phyloP scores from a whole-genome alignment of 306 rosid genomes.

The Hippophae tibetana region DNA sequence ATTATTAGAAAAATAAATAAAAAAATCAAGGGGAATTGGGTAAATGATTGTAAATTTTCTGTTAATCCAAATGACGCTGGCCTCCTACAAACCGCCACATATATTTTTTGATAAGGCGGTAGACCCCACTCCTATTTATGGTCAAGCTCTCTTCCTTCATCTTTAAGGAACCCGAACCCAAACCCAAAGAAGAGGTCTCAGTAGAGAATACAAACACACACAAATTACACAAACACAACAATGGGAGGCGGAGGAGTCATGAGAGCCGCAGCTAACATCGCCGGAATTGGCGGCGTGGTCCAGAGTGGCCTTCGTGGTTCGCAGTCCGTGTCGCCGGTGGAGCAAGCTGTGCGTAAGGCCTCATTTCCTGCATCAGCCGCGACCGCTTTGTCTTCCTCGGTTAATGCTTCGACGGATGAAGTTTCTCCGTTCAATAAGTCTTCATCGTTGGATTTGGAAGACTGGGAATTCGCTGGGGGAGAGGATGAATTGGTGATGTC shows the following conservation, averaged over 20 bases:
- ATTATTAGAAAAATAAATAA: too few species aligned
- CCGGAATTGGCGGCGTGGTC: conserved; percentile 41
- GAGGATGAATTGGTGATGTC: conserved; percentile 34
- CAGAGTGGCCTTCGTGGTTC: conserved; percentile 28
- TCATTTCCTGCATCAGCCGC: conserved; percentile 25
- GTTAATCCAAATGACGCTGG: too few species aligned
- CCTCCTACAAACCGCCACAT: too few species aligned
- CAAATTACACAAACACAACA: background rate
- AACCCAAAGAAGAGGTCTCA: too few species aligned
- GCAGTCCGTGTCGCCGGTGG: conserved; percentile 17
- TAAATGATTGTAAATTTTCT: too few species aligned
- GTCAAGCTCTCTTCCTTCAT: too few species aligned
- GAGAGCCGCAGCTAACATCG: conserved; percentile 54
- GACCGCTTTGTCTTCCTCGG: conserved; percentile 16
- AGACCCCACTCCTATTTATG: too few species aligned
- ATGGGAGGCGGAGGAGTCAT: conserved; percentile 84
- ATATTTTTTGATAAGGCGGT: too few species aligned
- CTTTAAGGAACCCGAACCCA: too few species aligned
- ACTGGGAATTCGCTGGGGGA: conserved; percentile 54
- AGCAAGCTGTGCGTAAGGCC: conserved; percentile 28
- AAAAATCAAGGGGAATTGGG: too few species aligned
- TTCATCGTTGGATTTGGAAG: conserved; percentile 25
- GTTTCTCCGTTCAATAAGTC: conserved; percentile 17
- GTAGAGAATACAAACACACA: too few species aligned
- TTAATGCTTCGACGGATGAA: conserved; percentile 23